Evolutionary conservation across 78 protist genomes (phyloP), one percentile per base, ranked within the genome.

Genomic region (Pigoraptor vietnamica): DNA sequence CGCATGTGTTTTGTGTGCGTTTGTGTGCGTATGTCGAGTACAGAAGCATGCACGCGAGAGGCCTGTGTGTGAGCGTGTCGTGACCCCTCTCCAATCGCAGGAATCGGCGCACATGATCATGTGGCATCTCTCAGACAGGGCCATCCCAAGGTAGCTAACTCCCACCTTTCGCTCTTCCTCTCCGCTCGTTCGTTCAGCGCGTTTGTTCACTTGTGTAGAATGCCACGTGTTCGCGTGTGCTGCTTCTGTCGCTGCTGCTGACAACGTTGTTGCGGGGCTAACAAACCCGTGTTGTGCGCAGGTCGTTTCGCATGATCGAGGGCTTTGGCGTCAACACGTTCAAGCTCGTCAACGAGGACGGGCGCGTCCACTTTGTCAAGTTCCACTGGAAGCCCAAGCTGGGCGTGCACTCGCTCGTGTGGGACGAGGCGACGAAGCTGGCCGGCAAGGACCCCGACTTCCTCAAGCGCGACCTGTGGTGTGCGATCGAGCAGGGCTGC

Each of bases 101-200:
- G 98, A 97, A 90, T 88, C 96, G 23, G 48, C 94, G 67, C 98
- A 97, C 93, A 95, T 93, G 88, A 81, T 92, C 39, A 38, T 94
- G 34, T 35, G 95, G 90, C 92, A 94, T 55, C 90, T 96, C 93
- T 88, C 93, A 24, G 97, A 95, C 89, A 48, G 96, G 48, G 96
- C 94, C 38, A 95, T 95, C 29, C 98, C 98, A 39, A 37, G 87
- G 38, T 94, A 39, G 93, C 89, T 48, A 92, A 96, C 93, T 94
- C 97, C 35, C 84, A 29, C 84, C n/a, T 29, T 29, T 29, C 84
- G 9, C 84, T 21, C 84, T 81, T 14, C 84, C 67, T 21, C 67
- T 21, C 67, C n/a, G n/a, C n/a, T n/a, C n/a, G n/a, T n/a, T n/a
- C n/a, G n/a, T n/a, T n/a, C n/a, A n/a, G n/a, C n/a, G n/a, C n/a